These are phyloP conservation scores for Clavispora carvajalis DNA, from an alignment of 805 yeast species.

Conservation along the genomic window DNA sequence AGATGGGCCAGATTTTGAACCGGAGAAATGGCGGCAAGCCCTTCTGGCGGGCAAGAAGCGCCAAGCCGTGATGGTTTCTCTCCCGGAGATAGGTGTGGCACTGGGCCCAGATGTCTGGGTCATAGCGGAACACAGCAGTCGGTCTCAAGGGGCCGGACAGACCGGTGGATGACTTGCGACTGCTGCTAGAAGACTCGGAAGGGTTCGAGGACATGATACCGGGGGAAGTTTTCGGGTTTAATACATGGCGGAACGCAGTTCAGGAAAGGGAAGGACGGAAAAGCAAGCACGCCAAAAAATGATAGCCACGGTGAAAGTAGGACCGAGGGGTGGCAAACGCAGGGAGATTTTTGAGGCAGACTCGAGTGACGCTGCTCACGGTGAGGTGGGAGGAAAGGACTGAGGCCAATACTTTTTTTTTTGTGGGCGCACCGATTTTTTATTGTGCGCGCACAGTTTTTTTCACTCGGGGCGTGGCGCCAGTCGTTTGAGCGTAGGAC, in stretches of 20 bases:
- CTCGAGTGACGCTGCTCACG: not conserved
- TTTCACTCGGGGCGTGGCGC: not conserved
- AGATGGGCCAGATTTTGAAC: slow-evolving; percentile 76
- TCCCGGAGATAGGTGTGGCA: slow-evolving; percentile 52
- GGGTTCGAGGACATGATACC: not conserved
- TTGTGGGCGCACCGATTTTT: not conserved
- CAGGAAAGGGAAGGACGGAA: not conserved
- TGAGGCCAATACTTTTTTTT: not conserved
- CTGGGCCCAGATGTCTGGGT: slow-evolving; percentile 44
- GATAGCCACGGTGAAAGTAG: no score
- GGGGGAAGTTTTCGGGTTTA: not conserved
- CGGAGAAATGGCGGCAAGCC: slow-evolving; percentile 85
- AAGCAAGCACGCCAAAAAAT: not conserved
- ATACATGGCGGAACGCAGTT: slow-evolving; percentile 1
- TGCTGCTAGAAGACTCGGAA: slow-evolving; percentile 1
- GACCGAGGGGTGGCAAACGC: no score
- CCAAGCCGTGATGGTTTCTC: slow-evolving; percentile 69
- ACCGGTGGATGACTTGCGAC: slow-evolving; percentile 1
- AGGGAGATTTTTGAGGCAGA: no score
- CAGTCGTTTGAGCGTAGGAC: not conserved
- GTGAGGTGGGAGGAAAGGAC: not conserved
- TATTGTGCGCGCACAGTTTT: not conserved
- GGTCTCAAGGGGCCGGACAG: not conserved
- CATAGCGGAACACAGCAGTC: slow-evolving; percentile 27
- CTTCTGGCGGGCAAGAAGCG: slow-evolving; percentile 71